phyloP scores from a whole-genome alignment of 768 basidiomycete species.

The Hygrophoropsis aurantiaca region DNA sequence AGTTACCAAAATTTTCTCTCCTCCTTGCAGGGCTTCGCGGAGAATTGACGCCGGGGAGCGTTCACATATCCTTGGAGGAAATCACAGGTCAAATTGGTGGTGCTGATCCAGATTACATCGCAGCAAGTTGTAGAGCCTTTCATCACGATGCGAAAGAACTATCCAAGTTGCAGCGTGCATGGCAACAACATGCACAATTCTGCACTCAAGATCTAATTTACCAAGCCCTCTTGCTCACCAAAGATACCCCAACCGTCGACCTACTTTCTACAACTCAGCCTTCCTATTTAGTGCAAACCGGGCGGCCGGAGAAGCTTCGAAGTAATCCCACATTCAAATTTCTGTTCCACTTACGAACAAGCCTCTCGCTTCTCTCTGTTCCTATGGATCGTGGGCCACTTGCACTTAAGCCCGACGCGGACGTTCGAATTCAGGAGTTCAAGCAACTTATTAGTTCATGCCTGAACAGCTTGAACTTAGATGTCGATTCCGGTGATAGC shows the following conservation, averaged over 20 bases:
- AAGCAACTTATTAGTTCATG: conserved; percentile 38
- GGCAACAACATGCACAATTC: conserved; percentile 26
- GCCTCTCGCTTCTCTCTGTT: conserved; percentile 39
- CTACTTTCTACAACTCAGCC: conserved; percentile 83
- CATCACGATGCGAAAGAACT: conserved; percentile 14
- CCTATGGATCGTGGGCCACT: background rate
- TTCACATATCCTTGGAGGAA: conserved; percentile 19
- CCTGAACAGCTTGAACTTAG: conserved; percentile 36
- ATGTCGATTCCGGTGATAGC: conserved; percentile 42
- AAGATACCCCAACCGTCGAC: conserved; percentile 55
- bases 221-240: conserved; percentile 51
- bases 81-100: conserved; percentile 26
- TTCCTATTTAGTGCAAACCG: conserved; percentile 78
- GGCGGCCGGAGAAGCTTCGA: conserved; percentile 65
- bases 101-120: conserved; percentile 27
- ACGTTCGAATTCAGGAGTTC: conserved; percentile 25
- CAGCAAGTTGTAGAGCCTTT: conserved; percentile 11
- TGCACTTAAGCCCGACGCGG: too few relatives aligned
- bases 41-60: conserved; percentile 3
- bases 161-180: conserved; percentile 23
- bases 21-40: conserved; percentile 18
- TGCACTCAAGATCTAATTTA: conserved; percentile 42
- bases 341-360: conserved; percentile 74
- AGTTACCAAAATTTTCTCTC: conserved; percentile 19
- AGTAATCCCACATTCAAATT: conserved; percentile 73